Evolutionary conservation across 495 filamentous ascomycete genomes (phyloP).

Genomic region (Astrothelium macrocarpum): DNA sequence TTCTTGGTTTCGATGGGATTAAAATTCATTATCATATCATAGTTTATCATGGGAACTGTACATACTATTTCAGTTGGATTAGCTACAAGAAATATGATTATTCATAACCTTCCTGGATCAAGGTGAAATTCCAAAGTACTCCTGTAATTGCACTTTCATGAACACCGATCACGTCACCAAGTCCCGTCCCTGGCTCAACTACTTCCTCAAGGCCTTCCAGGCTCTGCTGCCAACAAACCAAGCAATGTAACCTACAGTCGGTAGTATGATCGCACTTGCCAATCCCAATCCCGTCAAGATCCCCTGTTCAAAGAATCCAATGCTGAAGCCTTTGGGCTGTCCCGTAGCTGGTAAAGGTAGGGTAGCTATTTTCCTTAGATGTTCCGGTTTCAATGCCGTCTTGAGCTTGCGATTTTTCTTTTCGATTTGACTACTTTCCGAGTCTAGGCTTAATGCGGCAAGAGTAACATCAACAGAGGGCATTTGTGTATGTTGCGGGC

Average conservation of each 20-base stretch:
- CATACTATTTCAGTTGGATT: too few relatives aligned
- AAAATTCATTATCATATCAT: too few relatives aligned
- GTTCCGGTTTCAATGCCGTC: neutral
- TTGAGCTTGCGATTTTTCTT: neutral
- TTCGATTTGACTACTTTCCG: constrained; percentile 11
- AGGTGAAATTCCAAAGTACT: neutral
- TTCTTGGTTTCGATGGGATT: too few relatives aligned
- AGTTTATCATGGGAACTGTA: too few relatives aligned
- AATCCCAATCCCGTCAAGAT: neutral
- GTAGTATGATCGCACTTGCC: neutral
- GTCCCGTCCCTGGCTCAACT: neutral
- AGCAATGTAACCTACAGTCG: neutral
- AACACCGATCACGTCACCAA: neutral
- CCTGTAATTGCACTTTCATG: neutral
- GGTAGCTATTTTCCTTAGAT: constrained; percentile 25
- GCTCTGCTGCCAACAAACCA: neutral
- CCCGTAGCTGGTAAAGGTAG: constrained; percentile 34
- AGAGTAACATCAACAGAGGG: constrained; percentile 10
- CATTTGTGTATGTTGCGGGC: constrained; percentile 33
- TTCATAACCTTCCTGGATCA: neutral
- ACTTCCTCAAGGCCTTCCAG: neutral
- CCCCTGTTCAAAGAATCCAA: constrained; percentile 47
- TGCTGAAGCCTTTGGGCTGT: constrained; percentile 29
- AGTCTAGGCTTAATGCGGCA: constrained; percentile 13
- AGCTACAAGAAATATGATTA: too few relatives aligned